Evolutionary conservation across 2,329 filamentous ascomycete species (phyloP).

Genomic region (Xylariaceae sp.): DNA sequence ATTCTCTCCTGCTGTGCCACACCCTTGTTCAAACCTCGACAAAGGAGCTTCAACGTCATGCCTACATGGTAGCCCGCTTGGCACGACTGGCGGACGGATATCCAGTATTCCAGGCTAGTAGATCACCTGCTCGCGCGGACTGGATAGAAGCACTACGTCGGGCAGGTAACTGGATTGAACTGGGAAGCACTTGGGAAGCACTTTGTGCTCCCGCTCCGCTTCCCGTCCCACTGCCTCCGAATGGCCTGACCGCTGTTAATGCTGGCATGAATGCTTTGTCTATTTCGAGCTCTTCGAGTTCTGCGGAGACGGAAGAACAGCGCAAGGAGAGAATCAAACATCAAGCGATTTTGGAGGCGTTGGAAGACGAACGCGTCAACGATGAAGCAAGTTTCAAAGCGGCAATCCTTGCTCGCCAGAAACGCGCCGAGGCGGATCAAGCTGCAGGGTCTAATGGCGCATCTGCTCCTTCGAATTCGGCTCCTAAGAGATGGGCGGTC

Average conservation of each 20-base stretch:
- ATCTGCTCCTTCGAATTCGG: slow-evolving; percentile 23
- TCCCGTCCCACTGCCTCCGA: slow-evolving; percentile 30
- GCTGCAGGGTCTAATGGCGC: slow-evolving; percentile 19
- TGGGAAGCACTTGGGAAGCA: slow-evolving; percentile 62
- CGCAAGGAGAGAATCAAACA: slow-evolving; percentile 56
- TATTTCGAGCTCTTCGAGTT: slow-evolving; percentile 29
- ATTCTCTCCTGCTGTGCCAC: slow-evolving; percentile 73
- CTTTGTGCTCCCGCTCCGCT: slow-evolving; percentile 60
- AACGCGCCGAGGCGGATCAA: slow-evolving; percentile 51
- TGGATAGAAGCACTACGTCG: slow-evolving; percentile 72
- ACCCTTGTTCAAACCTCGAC: slow-evolving; percentile 71
- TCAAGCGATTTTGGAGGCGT: slow-evolving; percentile 61
- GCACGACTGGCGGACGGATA: slow-evolving; percentile 71
- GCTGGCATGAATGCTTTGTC: slow-evolving; percentile 35
- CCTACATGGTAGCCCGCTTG: slow-evolving; percentile 74
- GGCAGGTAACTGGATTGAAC: slow-evolving; percentile 63
- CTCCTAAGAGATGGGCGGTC: slow-evolving; percentile 53
- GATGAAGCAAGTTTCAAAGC: slow-evolving; percentile 62
- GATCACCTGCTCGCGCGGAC: slow-evolving; percentile 67
- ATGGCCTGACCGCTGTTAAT: slow-evolving; percentile 27
- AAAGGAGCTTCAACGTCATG: slow-evolving; percentile 73
- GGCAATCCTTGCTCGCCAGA: slow-evolving; percentile 57
- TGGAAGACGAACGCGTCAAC: slow-evolving; percentile 62
- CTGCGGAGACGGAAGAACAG: slow-evolving; percentile 46
- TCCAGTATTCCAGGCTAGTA: slow-evolving; percentile 69